Conservation (phyloP, 2,329 filamentous ascomycete species). For the Alternaria metachromatica region DNA sequence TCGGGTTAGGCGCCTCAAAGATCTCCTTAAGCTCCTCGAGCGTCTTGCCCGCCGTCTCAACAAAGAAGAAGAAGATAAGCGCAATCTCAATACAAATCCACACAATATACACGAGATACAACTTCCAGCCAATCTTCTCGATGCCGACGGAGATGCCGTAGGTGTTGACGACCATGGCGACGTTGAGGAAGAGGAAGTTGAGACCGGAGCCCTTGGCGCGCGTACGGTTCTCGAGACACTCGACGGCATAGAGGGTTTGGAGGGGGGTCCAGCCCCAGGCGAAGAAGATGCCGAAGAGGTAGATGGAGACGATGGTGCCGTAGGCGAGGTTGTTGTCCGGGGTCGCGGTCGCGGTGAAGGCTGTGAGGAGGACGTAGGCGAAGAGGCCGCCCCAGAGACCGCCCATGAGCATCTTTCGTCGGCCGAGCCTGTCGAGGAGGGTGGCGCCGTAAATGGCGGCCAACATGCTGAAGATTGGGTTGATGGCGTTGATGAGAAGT, state of each 20-base stretch:
- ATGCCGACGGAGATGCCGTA: slow-evolving; percentile 43
- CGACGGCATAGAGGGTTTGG: slow-evolving; percentile 50
- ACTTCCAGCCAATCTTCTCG: slow-evolving; percentile 40
- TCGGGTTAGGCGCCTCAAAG: slow-evolving; percentile 40
- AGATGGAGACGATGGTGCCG: slow-evolving; percentile 50
- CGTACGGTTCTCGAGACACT: slow-evolving; percentile 49
- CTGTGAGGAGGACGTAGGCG: slow-evolving; percentile 46
- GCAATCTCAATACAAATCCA: slow-evolving; percentile 43
- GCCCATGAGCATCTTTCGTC: slow-evolving; percentile 47
- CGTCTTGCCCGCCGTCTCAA: slow-evolving; percentile 43
- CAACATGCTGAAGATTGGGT: slow-evolving; percentile 49
- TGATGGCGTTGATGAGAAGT: slow-evolving; percentile 52
- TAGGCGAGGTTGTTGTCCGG: slow-evolving; percentile 41
- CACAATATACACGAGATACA: slow-evolving; percentile 42
- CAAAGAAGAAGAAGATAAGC: slow-evolving; percentile 42
- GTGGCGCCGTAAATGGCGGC: slow-evolving; percentile 50
- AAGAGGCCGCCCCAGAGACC: slow-evolving; percentile 45
- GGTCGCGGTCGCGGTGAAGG: slow-evolving; percentile 42
- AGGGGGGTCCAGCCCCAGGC: slow-evolving; percentile 51
- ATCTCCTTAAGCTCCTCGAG: slow-evolving; percentile 43
- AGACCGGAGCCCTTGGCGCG: slow-evolving; percentile 47
- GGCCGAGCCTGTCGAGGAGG: slow-evolving; percentile 41
- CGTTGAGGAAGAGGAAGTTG: slow-evolving; percentile 45
- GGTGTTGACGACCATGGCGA: slow-evolving; percentile 44
- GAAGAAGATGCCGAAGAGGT: slow-evolving; percentile 51